Percentiles rank a stretch among this genome's conserved stretches.
phyloP scores from a whole-genome alignment of 2,329 filamentous ascomycete species.

The Coniochaeta ligniaria region DNA sequence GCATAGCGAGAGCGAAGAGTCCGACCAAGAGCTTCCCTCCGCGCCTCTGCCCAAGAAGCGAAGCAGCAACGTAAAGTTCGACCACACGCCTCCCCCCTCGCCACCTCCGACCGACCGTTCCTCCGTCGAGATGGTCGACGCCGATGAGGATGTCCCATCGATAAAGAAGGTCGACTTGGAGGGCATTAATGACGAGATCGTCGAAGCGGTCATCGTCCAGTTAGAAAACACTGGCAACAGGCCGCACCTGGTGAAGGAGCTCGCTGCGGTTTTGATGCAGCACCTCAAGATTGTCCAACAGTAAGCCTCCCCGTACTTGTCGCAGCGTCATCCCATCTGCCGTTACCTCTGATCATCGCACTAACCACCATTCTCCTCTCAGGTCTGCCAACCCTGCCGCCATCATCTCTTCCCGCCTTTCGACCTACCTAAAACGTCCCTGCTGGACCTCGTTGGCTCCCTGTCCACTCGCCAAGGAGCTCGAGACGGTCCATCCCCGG shows the following conservation, averaged over 20 bases:
- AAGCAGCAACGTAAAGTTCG: constrained; percentile 33
- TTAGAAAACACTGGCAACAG: constrained; percentile 85
- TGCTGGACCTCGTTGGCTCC: constrained; percentile 71
- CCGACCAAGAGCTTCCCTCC: constrained; percentile 16
- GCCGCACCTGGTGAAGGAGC: constrained; percentile 90
- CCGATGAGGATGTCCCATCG: constrained; percentile 19
- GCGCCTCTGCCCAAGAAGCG: constrained; percentile 22
- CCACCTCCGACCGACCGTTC: constrained; percentile 39
- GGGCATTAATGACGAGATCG: constrained; percentile 89
- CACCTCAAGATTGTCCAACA: constrained; percentile 81
- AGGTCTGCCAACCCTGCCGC: constrained; percentile 95
- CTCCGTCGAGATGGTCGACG: constrained; percentile 32
- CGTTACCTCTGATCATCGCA: constrained; percentile 4
- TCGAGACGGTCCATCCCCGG: constrained; percentile 85
- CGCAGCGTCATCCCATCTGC: neutral
- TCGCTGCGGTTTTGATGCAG: constrained; percentile 71
- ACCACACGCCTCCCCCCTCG: constrained; percentile 76
- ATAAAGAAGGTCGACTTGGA: constrained; percentile 64
- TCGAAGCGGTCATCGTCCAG: constrained; percentile 82
- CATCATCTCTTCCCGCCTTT: constrained; percentile 87
- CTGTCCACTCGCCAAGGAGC: constrained; percentile 87
- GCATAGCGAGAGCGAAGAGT: constrained; percentile 49
- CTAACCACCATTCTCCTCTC: constrained; percentile 21
- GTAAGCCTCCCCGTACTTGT: constrained; percentile 47
- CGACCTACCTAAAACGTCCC: constrained; percentile 80